Evolutionary conservation across 2,329 filamentous ascomycete species (phyloP).

Genomic region (Calonectria henricotiae): DNA sequence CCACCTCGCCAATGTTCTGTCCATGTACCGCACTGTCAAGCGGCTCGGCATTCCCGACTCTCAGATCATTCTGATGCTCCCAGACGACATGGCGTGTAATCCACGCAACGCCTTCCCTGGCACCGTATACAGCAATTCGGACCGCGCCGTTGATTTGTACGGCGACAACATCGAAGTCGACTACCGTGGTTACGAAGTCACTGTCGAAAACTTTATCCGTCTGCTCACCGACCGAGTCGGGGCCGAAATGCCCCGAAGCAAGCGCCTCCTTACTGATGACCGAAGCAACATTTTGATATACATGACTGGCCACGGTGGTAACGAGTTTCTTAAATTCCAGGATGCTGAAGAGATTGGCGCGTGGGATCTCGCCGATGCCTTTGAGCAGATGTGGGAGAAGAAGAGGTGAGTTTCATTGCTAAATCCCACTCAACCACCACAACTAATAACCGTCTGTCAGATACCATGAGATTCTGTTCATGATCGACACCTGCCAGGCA

Average conservation of each 20-base stretch:
- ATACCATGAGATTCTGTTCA: slow-evolving; percentile 98
- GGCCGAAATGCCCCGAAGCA: slow-evolving; percentile 94
- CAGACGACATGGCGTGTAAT: slow-evolving; percentile 99
- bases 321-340: slow-evolving; percentile 98
- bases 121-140: slow-evolving; percentile 98
- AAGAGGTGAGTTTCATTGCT: slow-evolving; percentile 75
- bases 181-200: slow-evolving; percentile 98
- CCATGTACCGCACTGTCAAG: slow-evolving; percentile 98
- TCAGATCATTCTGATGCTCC: slow-evolving; percentile 99
- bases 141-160: slow-evolving; percentile 95
- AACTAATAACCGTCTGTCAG: slow-evolving; percentile 59
- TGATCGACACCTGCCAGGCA: slow-evolving; percentile 99
- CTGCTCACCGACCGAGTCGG: slow-evolving; percentile 94
- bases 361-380: slow-evolving; percentile 96
- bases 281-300: slow-evolving; percentile 98
- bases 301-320: slow-evolving; percentile 98
- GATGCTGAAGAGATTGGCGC: slow-evolving; percentile 98
- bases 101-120: slow-evolving; percentile 98
- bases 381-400: slow-evolving; percentile 99
- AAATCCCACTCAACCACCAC: background rate
- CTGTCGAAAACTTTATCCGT: slow-evolving; percentile 98
- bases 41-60: slow-evolving; percentile 97
- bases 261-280: slow-evolving; percentile 93
- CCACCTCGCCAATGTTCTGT: slow-evolving; percentile 97
- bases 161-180: slow-evolving; percentile 99